Evolutionary conservation across 2,329 filamentous ascomycete species (phyloP), one percentile per base, ranked within the genome.

Genomic region (Calonectria pseudoreteaudii): DNA sequence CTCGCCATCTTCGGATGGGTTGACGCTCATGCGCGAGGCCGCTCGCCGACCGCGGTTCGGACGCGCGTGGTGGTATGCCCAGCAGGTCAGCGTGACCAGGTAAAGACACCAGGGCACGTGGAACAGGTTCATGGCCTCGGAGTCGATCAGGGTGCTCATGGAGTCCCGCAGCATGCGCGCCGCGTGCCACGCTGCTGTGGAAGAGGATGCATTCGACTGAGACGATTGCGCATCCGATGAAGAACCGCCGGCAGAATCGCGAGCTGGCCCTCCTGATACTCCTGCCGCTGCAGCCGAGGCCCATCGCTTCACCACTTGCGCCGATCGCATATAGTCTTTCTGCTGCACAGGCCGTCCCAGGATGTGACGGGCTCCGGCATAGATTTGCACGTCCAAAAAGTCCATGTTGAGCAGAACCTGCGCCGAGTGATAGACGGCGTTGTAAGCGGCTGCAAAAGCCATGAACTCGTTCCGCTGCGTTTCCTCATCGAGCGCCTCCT

Each of bases 61-160:
- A 8, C 79, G 79, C 3, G 84, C 84, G 65, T 89, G 88, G 77
- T 91, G 89, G 68, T 90, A 91, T 0, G 88, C 87, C 90, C 91
- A 93, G 38, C 88, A 87, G 0, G 89, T 89, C 50, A 92, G 77
- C 0, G 90, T 91, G 0, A 89, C 89, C 1, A 93, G 83, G 76
- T 92, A 92, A 16, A 92, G 79, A 74, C 89, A 90, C 91, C 91
- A 93, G 0, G 90, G 89, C 23, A 91, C 90, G 77, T 92, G 90
- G 78, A 92, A 92, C 0, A 90, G 82, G 53, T 89, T 87, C 52
- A 87, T 87, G 2, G 87, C 86, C 26, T 90, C 88, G 71, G 87
- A 88, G 44, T 89, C 86, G 16, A 88, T 85, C 2, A 91, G 82
- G 31, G 86, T 86, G 41, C 86, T 82, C 11, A 88, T 85, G 0